Evolutionary conservation across 2,329 filamentous ascomycete species (phyloP).

Genomic region (Eurotiales sp.): DNA sequence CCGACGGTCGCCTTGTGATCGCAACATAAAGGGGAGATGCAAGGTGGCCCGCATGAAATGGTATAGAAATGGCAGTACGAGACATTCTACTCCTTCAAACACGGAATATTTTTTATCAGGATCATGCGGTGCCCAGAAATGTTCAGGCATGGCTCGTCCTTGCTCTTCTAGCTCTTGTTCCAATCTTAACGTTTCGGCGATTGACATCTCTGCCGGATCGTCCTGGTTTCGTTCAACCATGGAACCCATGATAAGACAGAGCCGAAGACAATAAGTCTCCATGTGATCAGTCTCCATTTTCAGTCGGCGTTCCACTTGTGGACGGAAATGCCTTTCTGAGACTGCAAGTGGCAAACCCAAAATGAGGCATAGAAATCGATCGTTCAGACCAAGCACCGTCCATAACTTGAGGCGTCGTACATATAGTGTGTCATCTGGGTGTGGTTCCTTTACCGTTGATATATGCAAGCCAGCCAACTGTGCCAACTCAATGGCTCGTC

Average conservation of each 20-base stretch:
- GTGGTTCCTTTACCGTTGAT: slow-evolving; percentile 26
- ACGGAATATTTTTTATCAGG: slow-evolving; percentile 18
- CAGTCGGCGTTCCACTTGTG: slow-evolving; percentile 26
- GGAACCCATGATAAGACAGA: slow-evolving; percentile 34
- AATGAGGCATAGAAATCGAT: slow-evolving; percentile 52
- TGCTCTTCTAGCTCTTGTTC: slow-evolving; percentile 39
- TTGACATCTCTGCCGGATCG: slow-evolving; percentile 29
- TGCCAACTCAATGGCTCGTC: slow-evolving; percentile 50
- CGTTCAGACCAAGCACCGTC: slow-evolving; percentile 39
- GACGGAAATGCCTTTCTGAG: slow-evolving; percentile 27
- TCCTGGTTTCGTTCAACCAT: slow-evolving; percentile 43
- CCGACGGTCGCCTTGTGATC: slow-evolving; percentile 31
- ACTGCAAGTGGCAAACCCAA: slow-evolving; percentile 51
- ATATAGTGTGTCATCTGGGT: slow-evolving; percentile 23
- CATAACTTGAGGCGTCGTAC: slow-evolving; percentile 36
- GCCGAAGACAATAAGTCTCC: slow-evolving; percentile 29
- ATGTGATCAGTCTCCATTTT: slow-evolving; percentile 16
- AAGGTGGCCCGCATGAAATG: slow-evolving; percentile 38
- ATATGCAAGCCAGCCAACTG: slow-evolving; percentile 50
- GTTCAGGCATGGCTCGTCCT: slow-evolving; percentile 26
- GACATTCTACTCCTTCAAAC: slow-evolving; percentile 29
- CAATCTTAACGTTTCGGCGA: slow-evolving; percentile 38
- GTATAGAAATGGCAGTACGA: slow-evolving; percentile 39
- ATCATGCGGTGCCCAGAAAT: slow-evolving; percentile 27
- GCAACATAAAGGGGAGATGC: slow-evolving; percentile 48